Evolutionary conservation across 1,139 yeast genomes (phyloP), one percentile per base, ranked within the genome.

Genomic region (Debaryomycetaceae sp.): DNA sequence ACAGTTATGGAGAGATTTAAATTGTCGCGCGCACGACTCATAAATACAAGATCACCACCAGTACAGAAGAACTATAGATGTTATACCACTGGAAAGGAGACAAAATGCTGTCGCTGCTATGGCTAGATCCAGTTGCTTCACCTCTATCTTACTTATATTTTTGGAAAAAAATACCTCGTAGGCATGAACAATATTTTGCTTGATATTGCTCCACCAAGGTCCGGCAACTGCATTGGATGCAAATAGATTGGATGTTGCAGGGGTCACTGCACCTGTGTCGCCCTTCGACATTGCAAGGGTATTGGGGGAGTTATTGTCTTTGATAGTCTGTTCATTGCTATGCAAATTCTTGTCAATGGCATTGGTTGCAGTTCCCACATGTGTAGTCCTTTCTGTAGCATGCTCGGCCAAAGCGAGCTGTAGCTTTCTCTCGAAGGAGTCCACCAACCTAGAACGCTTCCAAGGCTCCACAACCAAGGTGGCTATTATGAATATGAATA

Each of bases 391-490:
- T 3, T 22, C 26, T 22, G 26, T 22, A 11, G 37, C 13, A 17
- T 24, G 31, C 6, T 31, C 18, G 7, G 17, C 11, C 17, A 38
- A 22, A 65, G 82, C 78, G 18, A 64, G 66, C 48, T 73, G 79
- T 6, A 89, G 94, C 56, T 85, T 87, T 17, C 74, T 81, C 53
- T 91, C 97, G 64, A 92, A 92, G 0, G 92, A 79, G 5, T 79
- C 80, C 14, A 91, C 95, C 47, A 92, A 65, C 41, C 92, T 69
- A 41, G 78, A 70, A 46, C 98, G 70, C 56, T 91, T 92, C 94
- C 96, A 88, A 0, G 99, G 98, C 64, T 94, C 99, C 37, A 94
- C 79, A 0, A 89, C 73, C 50, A 92, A 70, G 44, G 95, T 96
- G 11, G 95, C 95, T 3, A 87, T 68, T 5, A 89, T 55, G 51